Conservation (phyloP, 169 alveolate genomes). For the Cryptosporidium sp. region DNA sequence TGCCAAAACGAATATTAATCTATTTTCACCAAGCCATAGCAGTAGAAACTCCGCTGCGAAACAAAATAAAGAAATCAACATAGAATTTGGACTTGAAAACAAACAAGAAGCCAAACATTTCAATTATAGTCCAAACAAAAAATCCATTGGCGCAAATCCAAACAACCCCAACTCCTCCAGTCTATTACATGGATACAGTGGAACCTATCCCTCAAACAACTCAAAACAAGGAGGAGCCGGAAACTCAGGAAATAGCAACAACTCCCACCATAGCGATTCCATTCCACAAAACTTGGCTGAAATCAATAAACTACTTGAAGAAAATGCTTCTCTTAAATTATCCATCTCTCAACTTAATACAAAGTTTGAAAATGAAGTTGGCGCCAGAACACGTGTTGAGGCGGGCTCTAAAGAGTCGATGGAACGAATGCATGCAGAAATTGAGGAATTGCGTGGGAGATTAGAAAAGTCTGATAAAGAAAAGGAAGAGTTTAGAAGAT, state of each 20-base stretch:
- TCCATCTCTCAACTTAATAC: not conserved
- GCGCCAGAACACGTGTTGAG: constrained; percentile 16
- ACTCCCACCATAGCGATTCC: not conserved
- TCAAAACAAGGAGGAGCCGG: not conserved
- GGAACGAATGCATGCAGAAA: constrained; percentile 30
- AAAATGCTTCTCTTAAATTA: constrained; percentile 6
- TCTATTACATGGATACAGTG: not conserved
- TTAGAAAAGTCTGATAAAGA: not conserved
- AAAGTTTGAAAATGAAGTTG: not conserved
- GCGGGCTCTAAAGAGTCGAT: not conserved
- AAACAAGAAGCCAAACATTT: not conserved
- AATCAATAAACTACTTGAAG: not conserved
- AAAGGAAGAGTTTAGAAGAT: not conserved
- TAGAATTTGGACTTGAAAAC: not conserved
- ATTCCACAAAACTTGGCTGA: not conserved
- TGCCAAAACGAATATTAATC: not conserved
- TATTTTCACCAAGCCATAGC: not conserved
- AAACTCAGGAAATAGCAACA: not conserved
- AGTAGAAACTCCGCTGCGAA: not conserved
- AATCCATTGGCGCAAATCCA: not conserved
- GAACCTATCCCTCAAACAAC: not conserved
- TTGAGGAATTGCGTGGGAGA: constrained; percentile 11
- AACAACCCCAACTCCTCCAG: not conserved
- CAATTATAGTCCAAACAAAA: not conserved
- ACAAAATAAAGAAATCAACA: not conserved